These are phyloP conservation scores for Fusarium sp. DNA, from an alignment of 2,329 filamentous ascomycete species.

Conservation along the genomic window DNA sequence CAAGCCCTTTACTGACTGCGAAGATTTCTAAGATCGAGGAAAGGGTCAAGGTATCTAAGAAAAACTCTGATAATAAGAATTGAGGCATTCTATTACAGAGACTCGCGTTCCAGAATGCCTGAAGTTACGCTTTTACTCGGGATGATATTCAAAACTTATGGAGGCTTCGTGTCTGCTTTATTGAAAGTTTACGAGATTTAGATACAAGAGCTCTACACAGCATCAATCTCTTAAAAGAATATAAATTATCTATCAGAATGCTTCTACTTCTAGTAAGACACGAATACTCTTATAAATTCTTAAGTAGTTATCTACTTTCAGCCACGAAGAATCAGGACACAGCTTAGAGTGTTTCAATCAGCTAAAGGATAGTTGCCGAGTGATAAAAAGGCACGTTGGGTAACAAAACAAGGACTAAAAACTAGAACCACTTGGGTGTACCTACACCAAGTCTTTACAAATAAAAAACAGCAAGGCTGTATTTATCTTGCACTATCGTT, in stretches of 20 bases:
- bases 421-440: fast-evolving
- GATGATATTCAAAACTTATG: neutral
- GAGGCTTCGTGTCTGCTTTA: neutral
- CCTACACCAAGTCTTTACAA: fast-evolving
- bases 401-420: neutral
- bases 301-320: fast-evolving
- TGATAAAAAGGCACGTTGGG: too few species aligned
- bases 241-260: fast-evolving
- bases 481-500: neutral
- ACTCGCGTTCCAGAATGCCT: fast-evolving
- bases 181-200: neutral
- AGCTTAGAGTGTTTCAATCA: fast-evolving
- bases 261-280: fast-evolving
- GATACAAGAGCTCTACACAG: neutral
- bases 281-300: too few species aligned
- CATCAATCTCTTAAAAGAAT: fast-evolving
- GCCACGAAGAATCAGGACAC: fast-evolving
- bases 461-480: too few species aligned
- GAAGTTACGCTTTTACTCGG: too few species aligned
- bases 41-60: neutral
- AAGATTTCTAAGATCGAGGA: neutral
- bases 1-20: neutral
- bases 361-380: fast-evolving
- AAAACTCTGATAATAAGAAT: neutral
- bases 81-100: neutral